Conservation (phyloP, 2,329 filamentous ascomycete genomes). For the Chaetomiaceae sp. region DNA sequence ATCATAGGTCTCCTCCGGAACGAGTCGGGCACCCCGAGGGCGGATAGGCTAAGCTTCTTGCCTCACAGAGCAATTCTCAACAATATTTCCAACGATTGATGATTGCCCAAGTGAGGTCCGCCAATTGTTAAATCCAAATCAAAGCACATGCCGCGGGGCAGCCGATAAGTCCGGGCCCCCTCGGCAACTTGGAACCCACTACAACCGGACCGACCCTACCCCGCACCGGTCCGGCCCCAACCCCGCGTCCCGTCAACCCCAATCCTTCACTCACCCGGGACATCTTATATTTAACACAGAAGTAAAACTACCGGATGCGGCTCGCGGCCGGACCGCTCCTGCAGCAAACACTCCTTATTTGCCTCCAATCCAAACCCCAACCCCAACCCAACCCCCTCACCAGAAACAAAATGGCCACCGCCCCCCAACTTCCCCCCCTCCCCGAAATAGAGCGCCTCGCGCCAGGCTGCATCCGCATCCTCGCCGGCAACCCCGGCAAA, state of each 20-base stretch:
- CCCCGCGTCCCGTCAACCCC: conserved; percentile 2
- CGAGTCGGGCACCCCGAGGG: too few relatives aligned
- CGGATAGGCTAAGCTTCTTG: neutral
- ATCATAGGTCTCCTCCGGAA: neutral
- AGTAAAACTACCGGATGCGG: neutral
- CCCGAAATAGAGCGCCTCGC: conserved; percentile 75
- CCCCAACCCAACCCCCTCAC: neutral
- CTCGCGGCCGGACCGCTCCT: neutral
- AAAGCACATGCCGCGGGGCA: conserved; percentile 1
- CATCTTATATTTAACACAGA: too few relatives aligned
- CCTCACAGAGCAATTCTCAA: too few relatives aligned
- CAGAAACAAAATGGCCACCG: conserved; percentile 50
- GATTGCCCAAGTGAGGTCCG: neutral
- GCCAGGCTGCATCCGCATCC: conserved; percentile 71
- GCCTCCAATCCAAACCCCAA: too few relatives aligned
- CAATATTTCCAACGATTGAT: neutral
- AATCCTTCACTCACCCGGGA: too few relatives aligned
- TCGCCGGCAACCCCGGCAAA: conserved; percentile 89
- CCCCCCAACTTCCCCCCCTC: conserved; percentile 58
- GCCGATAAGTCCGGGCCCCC: neutral
- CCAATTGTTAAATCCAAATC: neutral
- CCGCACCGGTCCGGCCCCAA: conserved; percentile 2
- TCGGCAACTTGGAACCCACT: neutral
- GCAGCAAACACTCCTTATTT: neutral
- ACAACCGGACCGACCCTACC: conserved; percentile 6